Evolutionary conservation across 2,329 filamentous ascomycete genomes (phyloP), one percentile per base, ranked within the genome.

Genomic region (Epichloe uncinata): DNA sequence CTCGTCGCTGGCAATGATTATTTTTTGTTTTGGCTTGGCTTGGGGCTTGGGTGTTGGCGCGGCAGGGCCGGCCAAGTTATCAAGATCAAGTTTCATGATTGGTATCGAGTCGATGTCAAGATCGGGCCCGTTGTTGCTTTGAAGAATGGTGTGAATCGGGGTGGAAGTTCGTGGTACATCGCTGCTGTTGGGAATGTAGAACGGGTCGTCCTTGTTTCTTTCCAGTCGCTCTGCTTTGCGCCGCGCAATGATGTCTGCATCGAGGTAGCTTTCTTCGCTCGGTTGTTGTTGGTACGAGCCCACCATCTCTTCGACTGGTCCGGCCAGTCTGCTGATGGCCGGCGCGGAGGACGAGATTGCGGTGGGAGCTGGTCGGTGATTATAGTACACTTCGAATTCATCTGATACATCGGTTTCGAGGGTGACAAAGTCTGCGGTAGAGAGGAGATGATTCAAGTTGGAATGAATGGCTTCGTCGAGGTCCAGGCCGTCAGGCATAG

Each of bases 91-190:
- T 62, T 95, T 82, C 81, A 98, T 93, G 59, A 98, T 91, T 2
- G 93, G 93, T 58, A 98, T 98, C 2, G 87, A 80, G 66, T 98
- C 93, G 42, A 98, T 84, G 62, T 98, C 91, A 8, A 97, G 71
- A 42, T 86, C 84, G 2, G 84, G 81, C 2, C 82, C 84, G 61
- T 91, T 90, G 51, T 80, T 81, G 51, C 75, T 81, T 52, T 80
- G 76, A 3, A 86, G 71, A 51, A 93, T 87, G 55, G 80, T 85
- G 60, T 91, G 85, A 46, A 93, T 82, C 0, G 87, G 87, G 1
- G 86, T 91, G 0, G 84, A 84, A 5, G 77, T 77, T 35, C 80
- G 79, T 4, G 79, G 80, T 0, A 69, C 67, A n/a, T 68, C 69
- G 26, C 72, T 73, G 15, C 33, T 18, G 41, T 68, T 71, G 36